Percentiles rank a stretch among this genome's conserved stretches.
phyloP scores from a whole-genome alignment of 805 yeast genomes.

The Hanseniaspora lindneri region DNA sequence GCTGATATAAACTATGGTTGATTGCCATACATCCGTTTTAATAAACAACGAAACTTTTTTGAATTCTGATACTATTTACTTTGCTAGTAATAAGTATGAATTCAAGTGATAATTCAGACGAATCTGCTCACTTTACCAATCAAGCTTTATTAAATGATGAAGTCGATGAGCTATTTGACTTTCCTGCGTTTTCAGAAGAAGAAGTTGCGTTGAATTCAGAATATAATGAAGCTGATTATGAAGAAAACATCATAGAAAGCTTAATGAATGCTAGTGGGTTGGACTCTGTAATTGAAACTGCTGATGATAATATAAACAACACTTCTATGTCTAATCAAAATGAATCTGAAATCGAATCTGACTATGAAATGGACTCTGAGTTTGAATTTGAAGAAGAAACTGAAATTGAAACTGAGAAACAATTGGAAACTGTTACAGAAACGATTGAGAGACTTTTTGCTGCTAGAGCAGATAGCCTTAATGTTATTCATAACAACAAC shows the following conservation, averaged over 20 bases:
- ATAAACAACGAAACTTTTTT: no score
- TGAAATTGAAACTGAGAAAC: no score
- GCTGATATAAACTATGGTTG: no score
- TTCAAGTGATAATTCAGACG: no score
- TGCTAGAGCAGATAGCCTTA: background rate
- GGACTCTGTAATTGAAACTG: background rate
- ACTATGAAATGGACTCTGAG: background rate
- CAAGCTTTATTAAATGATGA: no score
- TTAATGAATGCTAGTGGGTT: background rate
- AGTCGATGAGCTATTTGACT: no score
- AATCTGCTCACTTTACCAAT: no score
- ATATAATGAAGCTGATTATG: background rate
- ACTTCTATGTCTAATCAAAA: background rate
- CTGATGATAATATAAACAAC: background rate
- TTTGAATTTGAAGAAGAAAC: background rate
- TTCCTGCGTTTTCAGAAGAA: background rate
- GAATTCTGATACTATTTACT: no score
- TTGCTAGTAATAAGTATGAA: no score
- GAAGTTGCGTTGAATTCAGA: background rate
- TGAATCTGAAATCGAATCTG: background rate
- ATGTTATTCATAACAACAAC: background rate
- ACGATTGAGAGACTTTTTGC: no score
- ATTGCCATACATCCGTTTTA: no score
- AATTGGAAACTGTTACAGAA: no score
- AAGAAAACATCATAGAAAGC: background rate